Evolutionary conservation across 371 early-diverging fungal genomes (phyloP).

Genomic region (Mucor racemosus): DNA sequence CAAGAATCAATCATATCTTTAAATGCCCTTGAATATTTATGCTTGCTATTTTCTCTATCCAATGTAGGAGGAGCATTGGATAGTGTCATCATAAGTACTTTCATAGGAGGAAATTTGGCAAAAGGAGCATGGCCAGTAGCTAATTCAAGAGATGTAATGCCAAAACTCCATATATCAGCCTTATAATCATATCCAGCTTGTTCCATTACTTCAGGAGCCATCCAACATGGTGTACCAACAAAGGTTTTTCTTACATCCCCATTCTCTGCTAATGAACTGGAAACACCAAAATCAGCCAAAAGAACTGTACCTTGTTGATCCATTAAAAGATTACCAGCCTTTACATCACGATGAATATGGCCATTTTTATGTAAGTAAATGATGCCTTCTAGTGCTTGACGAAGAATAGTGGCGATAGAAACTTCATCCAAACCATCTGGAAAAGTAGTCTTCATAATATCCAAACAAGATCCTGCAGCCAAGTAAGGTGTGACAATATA

Average conservation of each 20-base stretch:
- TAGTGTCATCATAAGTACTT: constrained; percentile 85
- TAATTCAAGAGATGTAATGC: constrained; percentile 87
- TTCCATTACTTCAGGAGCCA: constrained; percentile 86
- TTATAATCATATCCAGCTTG: constrained; percentile 83
- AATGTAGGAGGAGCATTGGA: constrained; percentile 88
- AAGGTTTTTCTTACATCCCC: constrained; percentile 83
- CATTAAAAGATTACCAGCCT: constrained; percentile 87
- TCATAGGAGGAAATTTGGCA: constrained; percentile 88
- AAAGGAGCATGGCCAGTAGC: constrained; percentile 92
- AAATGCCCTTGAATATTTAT: constrained; percentile 77
- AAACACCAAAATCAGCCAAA: constrained; percentile 93
- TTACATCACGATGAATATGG: constrained; percentile 91
- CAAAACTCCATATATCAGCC: constrained; percentile 94
- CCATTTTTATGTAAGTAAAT: constrained; percentile 88
- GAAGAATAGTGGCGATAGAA: constrained; percentile 80
- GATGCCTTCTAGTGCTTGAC: constrained; percentile 82
- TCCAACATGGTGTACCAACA: constrained; percentile 80
- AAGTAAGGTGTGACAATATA: constrained; percentile 86
- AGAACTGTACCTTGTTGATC: constrained; percentile 81
- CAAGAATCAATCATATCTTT: constrained; percentile 89
- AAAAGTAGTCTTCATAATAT: constrained; percentile 85
- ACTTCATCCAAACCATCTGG: constrained; percentile 85
- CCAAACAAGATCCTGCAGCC: constrained; percentile 84
- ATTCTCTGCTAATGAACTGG: constrained; percentile 74
- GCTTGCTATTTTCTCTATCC: constrained; percentile 73